These are phyloP conservation scores for Fusarium sp. DNA, from an alignment of 2,329 filamentous ascomycete genomes.

Conservation along the genomic window DNA sequence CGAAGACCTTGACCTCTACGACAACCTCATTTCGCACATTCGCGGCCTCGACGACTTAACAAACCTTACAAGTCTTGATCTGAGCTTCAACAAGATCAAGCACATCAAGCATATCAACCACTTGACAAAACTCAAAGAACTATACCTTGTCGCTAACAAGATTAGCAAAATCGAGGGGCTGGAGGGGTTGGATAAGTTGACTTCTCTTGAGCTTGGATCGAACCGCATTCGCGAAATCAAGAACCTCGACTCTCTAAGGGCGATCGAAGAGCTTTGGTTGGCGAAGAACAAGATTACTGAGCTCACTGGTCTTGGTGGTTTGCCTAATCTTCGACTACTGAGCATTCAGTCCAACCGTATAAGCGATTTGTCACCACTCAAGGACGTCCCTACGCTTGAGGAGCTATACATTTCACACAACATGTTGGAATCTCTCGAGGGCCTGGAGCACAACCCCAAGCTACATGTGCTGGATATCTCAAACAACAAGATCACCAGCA, in stretches of 20 bases:
- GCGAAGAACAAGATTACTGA: constrained; percentile 97
- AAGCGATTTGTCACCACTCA: constrained; percentile 78
- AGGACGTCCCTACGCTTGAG: constrained; percentile 79
- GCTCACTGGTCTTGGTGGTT: constrained; percentile 77
- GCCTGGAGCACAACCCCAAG: constrained; percentile 72
- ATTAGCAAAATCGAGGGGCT: constrained; percentile 88
- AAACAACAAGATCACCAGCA: constrained; percentile 82
- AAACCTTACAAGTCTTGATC: constrained; percentile 81
- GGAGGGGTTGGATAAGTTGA: constrained; percentile 76
- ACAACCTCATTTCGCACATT: constrained; percentile 92
- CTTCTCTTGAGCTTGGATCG: constrained; percentile 88
- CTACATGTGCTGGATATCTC: constrained; percentile 88
- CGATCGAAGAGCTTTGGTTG: constrained; percentile 89
- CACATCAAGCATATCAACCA: constrained; percentile 91
- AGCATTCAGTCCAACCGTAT: constrained; percentile 97
- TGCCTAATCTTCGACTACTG: constrained; percentile 85
- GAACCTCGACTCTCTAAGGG: constrained; percentile 80
- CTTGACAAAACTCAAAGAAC: constrained; percentile 78
- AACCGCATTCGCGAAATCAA: constrained; percentile 91
- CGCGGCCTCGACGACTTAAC: constrained; percentile 82
- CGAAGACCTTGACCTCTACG: constrained; percentile 91
- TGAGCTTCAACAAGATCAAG: constrained; percentile 99
- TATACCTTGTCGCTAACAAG: constrained; percentile 96
- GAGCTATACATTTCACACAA: constrained; percentile 98
- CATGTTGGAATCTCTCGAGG: constrained; percentile 79